Conservation (phyloP, 345 rosid genomes). For the thale cress (Arabidopsis thaliana) region DNA sequence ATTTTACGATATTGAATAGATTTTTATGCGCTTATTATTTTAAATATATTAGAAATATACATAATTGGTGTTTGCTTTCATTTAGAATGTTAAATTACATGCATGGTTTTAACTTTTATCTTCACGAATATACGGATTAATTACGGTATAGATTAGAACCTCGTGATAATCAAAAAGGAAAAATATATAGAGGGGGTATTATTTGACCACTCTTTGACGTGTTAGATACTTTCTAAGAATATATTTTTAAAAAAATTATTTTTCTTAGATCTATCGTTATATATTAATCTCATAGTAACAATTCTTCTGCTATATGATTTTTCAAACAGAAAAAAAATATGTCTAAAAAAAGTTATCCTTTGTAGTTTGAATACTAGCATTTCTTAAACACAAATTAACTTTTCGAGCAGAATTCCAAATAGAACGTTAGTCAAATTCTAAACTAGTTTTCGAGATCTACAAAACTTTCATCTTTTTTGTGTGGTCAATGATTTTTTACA, state of each 20-base stretch:
- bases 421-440: neutral
- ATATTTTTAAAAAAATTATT: neutral
- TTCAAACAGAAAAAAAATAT: neutral
- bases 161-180: no score
- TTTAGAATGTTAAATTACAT: no score
- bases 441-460: neutral
- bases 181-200: no score
- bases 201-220: slow-evolving; percentile 3
- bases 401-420: neutral
- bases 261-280: neutral
- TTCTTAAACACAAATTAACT: neutral
- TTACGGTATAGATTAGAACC: no score
- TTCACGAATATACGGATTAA: no score
- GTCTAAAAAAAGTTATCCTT: neutral
- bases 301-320: neutral
- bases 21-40: neutral
- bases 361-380: neutral
- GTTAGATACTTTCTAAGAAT: slow-evolving; percentile 1
- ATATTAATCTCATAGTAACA: neutral
- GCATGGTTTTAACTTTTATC: no score
- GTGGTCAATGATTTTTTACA: neutral
- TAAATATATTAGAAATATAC: neutral
- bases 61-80: no score
- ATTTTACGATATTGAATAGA: neutral
- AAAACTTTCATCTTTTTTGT: neutral